A percentile compares a stretch with the other conserved stretches of the same genome.
phyloP scores from a whole-genome alignment of 2,329 filamentous ascomycete genomes.

The Periconia macrospinosa region DNA sequence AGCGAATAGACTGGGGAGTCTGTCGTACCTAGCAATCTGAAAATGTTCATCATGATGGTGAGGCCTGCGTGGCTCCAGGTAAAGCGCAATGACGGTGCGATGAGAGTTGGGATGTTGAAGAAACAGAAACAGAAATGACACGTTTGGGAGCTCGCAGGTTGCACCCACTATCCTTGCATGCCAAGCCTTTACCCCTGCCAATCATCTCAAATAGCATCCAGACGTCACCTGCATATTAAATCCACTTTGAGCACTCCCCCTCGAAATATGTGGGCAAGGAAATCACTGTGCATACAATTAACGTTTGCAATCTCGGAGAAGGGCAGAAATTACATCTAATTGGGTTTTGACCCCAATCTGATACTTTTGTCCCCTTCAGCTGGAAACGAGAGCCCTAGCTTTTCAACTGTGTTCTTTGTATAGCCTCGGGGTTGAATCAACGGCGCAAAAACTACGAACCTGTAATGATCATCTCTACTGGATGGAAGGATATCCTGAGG shows the following conservation, averaged over 20 bases:
- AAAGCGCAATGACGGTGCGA: slow-evolving; percentile 13
- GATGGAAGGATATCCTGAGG: slow-evolving; percentile 44
- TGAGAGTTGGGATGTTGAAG: slow-evolving; percentile 16
- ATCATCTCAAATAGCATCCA: not conserved
- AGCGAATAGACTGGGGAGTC: not conserved
- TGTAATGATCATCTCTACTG: slow-evolving; percentile 25
- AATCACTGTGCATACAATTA: no score
- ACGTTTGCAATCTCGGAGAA: no score
- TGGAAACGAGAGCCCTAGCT: no score
- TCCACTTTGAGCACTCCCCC: no score
- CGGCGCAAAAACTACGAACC: not conserved
- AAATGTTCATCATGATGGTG: slow-evolving; percentile 65
- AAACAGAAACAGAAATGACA: slow-evolving; percentile 37
- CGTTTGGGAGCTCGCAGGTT: slow-evolving; percentile 33
- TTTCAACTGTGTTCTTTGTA: no score
- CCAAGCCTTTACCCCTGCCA: slow-evolving; percentile 27
- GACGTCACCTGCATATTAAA: no score
- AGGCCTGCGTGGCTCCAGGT: slow-evolving; percentile 20
- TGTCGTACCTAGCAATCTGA: slow-evolving; percentile 65
- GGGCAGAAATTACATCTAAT: no score
- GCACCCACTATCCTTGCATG: slow-evolving; percentile 32
- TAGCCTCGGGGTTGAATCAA: no score
- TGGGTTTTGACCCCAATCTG: no score
- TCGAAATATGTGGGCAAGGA: no score
- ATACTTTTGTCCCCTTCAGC: no score